These are phyloP conservation scores for Bathelium albidoporum DNA, from an alignment of 495 filamentous ascomycete species.

Conservation along the genomic window DNA sequence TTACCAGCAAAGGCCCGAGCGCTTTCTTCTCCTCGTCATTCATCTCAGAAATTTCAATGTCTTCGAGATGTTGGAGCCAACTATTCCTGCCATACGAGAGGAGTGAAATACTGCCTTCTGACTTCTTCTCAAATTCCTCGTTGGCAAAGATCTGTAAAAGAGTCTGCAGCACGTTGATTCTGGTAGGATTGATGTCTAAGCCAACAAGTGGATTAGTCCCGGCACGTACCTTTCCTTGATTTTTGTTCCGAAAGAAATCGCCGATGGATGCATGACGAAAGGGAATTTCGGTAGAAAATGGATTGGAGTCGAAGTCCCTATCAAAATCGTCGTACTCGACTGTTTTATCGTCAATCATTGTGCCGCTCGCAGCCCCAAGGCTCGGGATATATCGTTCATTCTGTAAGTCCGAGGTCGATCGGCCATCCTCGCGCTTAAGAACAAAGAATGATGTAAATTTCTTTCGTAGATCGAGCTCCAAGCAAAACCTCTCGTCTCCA, in stretches of 20 bases:
- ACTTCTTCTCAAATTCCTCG: background rate
- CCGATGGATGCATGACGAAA: constrained; percentile 24
- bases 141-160: background rate
- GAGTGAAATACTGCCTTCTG: background rate
- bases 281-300: constrained; percentile 22
- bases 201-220: background rate
- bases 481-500: constrained; percentile 26
- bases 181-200: background rate
- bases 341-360: constrained; percentile 4
- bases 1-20: background rate
- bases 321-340: constrained; percentile 23
- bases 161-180: background rate
- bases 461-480: constrained; percentile 28
- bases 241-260: constrained; percentile 10
- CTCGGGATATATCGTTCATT: constrained; percentile 1
- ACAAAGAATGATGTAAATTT: constrained; percentile 32
- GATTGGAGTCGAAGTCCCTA: constrained; percentile 26
- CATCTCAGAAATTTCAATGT: background rate
- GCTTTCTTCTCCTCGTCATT: background rate
- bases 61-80: background rate
- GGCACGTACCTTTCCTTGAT: background rate
- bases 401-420: constrained; percentile 27
- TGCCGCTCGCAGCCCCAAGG: constrained; percentile 10
- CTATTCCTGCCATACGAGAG: background rate
- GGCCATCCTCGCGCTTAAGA: constrained; percentile 28